phyloP scores from a whole-genome alignment of 1,284 basidiomycete species.

The Moesziomyces sp. region DNA sequence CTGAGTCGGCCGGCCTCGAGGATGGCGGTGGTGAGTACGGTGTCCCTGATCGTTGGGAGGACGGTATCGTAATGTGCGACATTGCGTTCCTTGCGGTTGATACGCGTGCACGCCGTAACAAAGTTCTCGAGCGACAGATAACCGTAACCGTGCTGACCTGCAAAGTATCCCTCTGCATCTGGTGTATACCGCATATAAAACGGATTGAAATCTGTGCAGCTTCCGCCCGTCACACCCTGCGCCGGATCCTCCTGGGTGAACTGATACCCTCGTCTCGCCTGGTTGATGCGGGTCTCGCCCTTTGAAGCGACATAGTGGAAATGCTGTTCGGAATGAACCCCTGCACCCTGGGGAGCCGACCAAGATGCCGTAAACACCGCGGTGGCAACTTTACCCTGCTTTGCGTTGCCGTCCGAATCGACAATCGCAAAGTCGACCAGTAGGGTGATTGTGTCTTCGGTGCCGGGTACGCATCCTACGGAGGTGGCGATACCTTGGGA shows the following conservation, averaged over 20 bases:
- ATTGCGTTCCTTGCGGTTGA: constrained; percentile 77
- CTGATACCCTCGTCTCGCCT: constrained; percentile 91
- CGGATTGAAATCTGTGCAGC: constrained; percentile 76
- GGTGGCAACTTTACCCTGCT: constrained; percentile 72
- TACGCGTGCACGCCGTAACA: constrained; percentile 73
- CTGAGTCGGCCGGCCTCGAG: constrained; percentile 88
- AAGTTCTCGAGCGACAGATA: constrained; percentile 92
- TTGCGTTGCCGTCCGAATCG: constrained; percentile 74
- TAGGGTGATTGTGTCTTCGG: constrained; percentile 93
- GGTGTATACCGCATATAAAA: constrained; percentile 97
- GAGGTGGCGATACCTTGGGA: constrained; percentile 89
- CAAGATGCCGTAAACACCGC: constrained; percentile 83
- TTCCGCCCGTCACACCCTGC: constrained; percentile 73
- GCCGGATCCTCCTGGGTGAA: constrained; percentile 83
- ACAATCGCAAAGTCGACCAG: constrained; percentile 88
- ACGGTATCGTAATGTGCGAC: constrained; percentile 79
- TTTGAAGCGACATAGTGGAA: constrained; percentile 74
- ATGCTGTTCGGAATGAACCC: constrained; percentile 83
- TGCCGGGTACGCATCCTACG: constrained; percentile 82
- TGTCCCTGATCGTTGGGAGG: constrained; percentile 88
- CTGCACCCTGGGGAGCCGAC: constrained; percentile 70
- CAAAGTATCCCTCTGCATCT: constrained; percentile 88
- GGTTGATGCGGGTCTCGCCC: constrained; percentile 91
- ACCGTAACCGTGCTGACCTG: constrained; percentile 89
- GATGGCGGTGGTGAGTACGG: constrained; percentile 89